phyloP scores from a whole-genome alignment of 2,329 filamentous ascomycete genomes.

The Diaporthe sp. region DNA sequence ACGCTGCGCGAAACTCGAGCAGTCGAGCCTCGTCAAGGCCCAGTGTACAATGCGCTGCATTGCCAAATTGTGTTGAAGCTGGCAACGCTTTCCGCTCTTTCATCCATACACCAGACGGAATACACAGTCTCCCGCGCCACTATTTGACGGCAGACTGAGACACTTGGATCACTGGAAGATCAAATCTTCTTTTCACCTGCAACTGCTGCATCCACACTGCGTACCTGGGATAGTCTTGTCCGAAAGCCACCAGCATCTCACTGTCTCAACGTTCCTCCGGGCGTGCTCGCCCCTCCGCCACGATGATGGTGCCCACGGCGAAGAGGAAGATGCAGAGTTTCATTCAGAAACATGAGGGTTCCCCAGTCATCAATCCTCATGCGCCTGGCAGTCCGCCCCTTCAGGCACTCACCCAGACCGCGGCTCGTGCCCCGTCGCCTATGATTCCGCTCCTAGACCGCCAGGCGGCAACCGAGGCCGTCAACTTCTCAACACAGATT shows the following conservation, averaged over 20 bases:
- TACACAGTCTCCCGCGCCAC: neutral
- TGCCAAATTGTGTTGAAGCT: neutral
- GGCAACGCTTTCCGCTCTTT: constrained; percentile 5
- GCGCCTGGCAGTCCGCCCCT: constrained; percentile 40
- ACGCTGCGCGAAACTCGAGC: neutral
- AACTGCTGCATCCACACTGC: too few relatives aligned
- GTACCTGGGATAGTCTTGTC: neutral
- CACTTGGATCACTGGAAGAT: neutral
- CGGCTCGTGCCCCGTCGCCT: constrained; percentile 18
- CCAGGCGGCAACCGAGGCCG: constrained; percentile 2
- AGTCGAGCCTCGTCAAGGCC: neutral
- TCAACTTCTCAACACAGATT: constrained; percentile 36
- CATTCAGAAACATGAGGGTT: constrained; percentile 34
- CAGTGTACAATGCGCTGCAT: constrained; percentile 8
- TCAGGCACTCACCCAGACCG: constrained; percentile 19
- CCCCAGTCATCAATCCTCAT: constrained; percentile 28
- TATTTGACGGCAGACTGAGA: neutral
- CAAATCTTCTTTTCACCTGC: neutral
- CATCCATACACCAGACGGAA: neutral
- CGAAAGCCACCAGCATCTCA: neutral
- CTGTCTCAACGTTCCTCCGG: neutral
- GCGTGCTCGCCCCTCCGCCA: neutral
- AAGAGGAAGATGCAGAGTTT: constrained; percentile 52
- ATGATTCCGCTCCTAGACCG: constrained; percentile 20
- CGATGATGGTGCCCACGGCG: constrained; percentile 48